Conservation (phyloP, 176 grass and related monocot genomes). For the Cocos nucifera region DNA sequence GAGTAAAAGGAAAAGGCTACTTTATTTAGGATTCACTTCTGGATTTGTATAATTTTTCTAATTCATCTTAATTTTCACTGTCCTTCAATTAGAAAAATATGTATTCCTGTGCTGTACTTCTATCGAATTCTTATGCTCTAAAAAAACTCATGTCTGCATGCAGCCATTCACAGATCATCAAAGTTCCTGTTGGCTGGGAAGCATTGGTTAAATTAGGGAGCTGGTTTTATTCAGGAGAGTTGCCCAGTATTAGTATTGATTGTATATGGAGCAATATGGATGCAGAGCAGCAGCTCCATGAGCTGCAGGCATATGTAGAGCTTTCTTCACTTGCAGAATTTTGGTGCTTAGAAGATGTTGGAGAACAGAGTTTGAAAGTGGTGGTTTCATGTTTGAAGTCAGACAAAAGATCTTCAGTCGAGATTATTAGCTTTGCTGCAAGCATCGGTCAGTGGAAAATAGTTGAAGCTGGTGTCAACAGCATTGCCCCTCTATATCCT, state of each 20-base stretch:
- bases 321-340: constrained; percentile 65
- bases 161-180: constrained; percentile 56
- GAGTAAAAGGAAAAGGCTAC: too few relatives aligned
- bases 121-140: background rate
- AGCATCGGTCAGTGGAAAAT: constrained; percentile 48
- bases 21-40: too few relatives aligned
- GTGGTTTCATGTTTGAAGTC: constrained; percentile 32
- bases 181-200: constrained; percentile 41
- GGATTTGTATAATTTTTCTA: too few relatives aligned
- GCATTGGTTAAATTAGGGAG: constrained; percentile 45
- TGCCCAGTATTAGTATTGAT: constrained; percentile 19
- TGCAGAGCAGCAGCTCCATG: constrained; percentile 21
- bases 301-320: constrained; percentile 44
- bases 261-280: constrained; percentile 49
- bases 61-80: too few relatives aligned
- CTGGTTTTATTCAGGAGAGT: constrained; percentile 58
- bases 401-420: constrained; percentile 18
- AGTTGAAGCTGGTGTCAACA: constrained; percentile 32
- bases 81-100: too few relatives aligned
- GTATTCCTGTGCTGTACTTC: background rate
- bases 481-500: constrained; percentile 50
- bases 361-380: constrained; percentile 35
- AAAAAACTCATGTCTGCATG: constrained; percentile 3
- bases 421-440: constrained; percentile 30
- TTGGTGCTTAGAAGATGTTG: constrained; percentile 65